Base-by-base conservation (phyloP, 2,329 filamentous ascomycete species). In the Sporothrix globosa region DNA sequence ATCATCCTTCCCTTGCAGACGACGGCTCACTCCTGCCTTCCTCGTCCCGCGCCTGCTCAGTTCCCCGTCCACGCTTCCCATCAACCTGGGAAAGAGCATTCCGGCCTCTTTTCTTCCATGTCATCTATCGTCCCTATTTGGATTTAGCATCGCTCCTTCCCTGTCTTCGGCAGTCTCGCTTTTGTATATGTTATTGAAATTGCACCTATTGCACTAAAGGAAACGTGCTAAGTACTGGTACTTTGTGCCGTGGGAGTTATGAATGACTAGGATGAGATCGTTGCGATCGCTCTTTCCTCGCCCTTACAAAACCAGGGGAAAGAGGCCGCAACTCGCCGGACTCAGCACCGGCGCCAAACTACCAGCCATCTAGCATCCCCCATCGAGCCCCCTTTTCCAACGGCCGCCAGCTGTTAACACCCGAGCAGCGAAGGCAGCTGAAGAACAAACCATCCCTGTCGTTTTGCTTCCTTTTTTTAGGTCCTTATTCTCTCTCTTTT, bases 251-350 rank as follows among this genome's bases (percentile, higher is more conserved):
- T 46, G 44, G 58, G 58, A 19, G 39, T 46, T 46, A 46, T 39
- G 11, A 24, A 46, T 52, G 39, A 46, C 34, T 46, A 34, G 66
- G 66, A 68, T 34, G 34, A 34, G 34, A 9, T 68, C 52, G 52
- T 24, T 46, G 17, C 48, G 50, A 44, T 68, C 21, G 67, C 13
- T 46, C 39, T 34, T 46, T 21, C 52, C 66, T 27, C 34, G 19
- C 11, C 41, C n/a, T 13, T 41, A 30, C 52, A 67, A 70, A 67
- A 39, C 44, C 61, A 70, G 61, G 69, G 69, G 61, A 60, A 56
- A 53, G n/a, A 50, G 58, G 39, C 39, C 53, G 41, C 54, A 50
- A 61, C 67, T 54, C 13, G 50, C 67, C 53, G 34, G 67, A 60
- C 41, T 60, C 34, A 39, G 53, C 44, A 61, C 67, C 41, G 67